Base-by-base conservation (phyloP, 2,329 filamentous ascomycete species). In the Didymella exigua region DNA sequence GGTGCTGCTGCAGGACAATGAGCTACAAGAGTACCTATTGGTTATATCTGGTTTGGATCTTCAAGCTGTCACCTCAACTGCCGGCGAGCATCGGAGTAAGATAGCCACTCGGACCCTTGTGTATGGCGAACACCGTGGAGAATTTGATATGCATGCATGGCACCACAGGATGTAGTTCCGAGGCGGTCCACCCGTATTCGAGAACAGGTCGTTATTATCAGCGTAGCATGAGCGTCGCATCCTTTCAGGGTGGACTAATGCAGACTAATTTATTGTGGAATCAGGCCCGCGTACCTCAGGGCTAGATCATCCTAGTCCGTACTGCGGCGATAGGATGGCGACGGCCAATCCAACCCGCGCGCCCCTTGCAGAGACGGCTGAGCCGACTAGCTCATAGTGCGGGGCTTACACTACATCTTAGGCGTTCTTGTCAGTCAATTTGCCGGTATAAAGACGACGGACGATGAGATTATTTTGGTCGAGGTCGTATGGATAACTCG, bases 1-100 rank as follows among this genome's bases (percentile, higher is more conserved):
- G 13, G 31, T 31, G 37, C 46, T 54, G 30, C 53, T 56, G 37
- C 34, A 48, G 27, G 31, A 31, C 16, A 31, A 11, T 30, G 3
- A 31, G 11, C 10, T 27, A 14, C 16, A 23, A 24, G 31, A 27
- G 16, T 10, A 38, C 38, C 38, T 43, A 26, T 51, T 41, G 19
- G 34, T 45, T 49, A 51, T 50, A 51, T 51, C 18, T 33, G 24
- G 42, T n/a, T 37, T 18, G 4, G 18, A 23, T 8, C 13, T 34
- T 10, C 27, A 27, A 31, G 24, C 31, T 2, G 29, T 16, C 13
- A 23, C n/a, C 42, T 38, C 52, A 46, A 42, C 16, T 49, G 46
- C 45, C 41, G 46, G 27, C 26, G 7, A 24, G 38, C 7, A 30
- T 53, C 36, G 36, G 43, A 37, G 24, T 8, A 27, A 40, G 8